A percentile compares a stretch with the other conserved stretches of the same genome.
Evolutionary conservation across 2,329 filamentous ascomycete species (phyloP).

Genomic region (Exophiala mesophila): DNA sequence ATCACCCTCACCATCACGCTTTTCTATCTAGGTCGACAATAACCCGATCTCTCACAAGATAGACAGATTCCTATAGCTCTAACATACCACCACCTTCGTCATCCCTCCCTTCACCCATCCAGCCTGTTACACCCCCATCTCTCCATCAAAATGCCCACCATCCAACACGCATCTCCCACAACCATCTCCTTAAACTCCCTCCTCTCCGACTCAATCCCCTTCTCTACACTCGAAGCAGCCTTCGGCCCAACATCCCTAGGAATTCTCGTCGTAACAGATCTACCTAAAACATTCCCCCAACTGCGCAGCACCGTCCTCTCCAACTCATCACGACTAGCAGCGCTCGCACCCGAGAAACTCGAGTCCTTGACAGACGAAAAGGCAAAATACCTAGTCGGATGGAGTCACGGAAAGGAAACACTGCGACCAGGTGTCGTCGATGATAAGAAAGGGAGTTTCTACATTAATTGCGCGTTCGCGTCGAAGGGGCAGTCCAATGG

Average conservation of each 20-base stretch:
- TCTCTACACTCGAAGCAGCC: conserved; percentile 53
- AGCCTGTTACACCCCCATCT: background rate
- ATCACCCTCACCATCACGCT: too few species aligned
- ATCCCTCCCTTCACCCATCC: background rate
- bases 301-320: conserved; percentile 72
- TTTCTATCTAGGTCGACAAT: too few species aligned
- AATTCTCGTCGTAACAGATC: conserved; percentile 86
- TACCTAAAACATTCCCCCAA: conserved; percentile 66
- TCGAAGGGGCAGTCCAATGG: conserved; percentile 35
- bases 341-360: conserved; percentile 66
- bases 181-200: conserved; percentile 24
- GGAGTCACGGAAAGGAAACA: conserved; percentile 61
- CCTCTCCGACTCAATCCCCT: conserved; percentile 33
- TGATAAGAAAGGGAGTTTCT: conserved; percentile 60
- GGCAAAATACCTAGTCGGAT: conserved; percentile 59
- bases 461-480: conserved; percentile 57
- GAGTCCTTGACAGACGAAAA: conserved; percentile 42
- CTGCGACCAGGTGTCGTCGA: conserved; percentile 58
- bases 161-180: conserved; percentile 20
- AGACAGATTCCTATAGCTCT: too few species aligned
- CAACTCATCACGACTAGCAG: conserved; percentile 83
- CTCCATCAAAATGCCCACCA: conserved; percentile 8
- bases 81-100: too few species aligned
- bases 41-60: too few species aligned
- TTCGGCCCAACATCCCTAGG: conserved; percentile 89